These are phyloP conservation scores for Fomitiporia mediterranea DNA, from an alignment of 1,284 basidiomycete genomes.

Conservation along the genomic window DNA sequence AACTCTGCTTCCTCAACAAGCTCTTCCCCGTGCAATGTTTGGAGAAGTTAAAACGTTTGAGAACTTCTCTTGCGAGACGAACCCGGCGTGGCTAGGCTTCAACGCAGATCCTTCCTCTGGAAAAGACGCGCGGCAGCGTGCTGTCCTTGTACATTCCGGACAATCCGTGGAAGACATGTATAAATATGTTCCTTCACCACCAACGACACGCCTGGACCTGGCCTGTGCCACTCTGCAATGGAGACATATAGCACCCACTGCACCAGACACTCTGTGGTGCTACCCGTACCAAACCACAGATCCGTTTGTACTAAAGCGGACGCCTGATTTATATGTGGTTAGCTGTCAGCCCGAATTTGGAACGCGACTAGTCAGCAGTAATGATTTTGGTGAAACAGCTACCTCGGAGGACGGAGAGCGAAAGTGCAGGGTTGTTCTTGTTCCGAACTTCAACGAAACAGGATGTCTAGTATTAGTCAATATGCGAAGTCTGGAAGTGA, in stretches of 20 bases:
- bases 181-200: constrained; percentile 79
- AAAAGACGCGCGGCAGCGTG: constrained; percentile 34
- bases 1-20: constrained; percentile 88
- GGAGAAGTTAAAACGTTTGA: constrained; percentile 60
- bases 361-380: constrained; percentile 59
- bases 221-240: constrained; percentile 82
- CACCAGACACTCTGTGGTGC: constrained; percentile 98
- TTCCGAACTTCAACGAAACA: constrained; percentile 76
- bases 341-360: constrained; percentile 87
- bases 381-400: constrained; percentile 27
- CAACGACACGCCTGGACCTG: constrained; percentile 64
- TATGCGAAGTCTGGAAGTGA: constrained; percentile 28
- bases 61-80: constrained; percentile 80
- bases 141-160: constrained; percentile 80
- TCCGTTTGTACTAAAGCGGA: constrained; percentile 83
- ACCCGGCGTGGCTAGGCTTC: constrained; percentile 82
- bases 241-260: constrained; percentile 96
- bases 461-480: constrained; percentile 63
- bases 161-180: constrained; percentile 94
- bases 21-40: constrained; percentile 90
- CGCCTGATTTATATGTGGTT: constrained; percentile 89
- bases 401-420: constrained; percentile 31
- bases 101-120: constrained; percentile 23
- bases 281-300: constrained; percentile 89
- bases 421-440: constrained; percentile 73